Percentiles rank a stretch among this genome's conserved stretches.
phyloP scores from a whole-genome alignment of 169 alveolate genomes.

The Sarcocystis neurona region DNA sequence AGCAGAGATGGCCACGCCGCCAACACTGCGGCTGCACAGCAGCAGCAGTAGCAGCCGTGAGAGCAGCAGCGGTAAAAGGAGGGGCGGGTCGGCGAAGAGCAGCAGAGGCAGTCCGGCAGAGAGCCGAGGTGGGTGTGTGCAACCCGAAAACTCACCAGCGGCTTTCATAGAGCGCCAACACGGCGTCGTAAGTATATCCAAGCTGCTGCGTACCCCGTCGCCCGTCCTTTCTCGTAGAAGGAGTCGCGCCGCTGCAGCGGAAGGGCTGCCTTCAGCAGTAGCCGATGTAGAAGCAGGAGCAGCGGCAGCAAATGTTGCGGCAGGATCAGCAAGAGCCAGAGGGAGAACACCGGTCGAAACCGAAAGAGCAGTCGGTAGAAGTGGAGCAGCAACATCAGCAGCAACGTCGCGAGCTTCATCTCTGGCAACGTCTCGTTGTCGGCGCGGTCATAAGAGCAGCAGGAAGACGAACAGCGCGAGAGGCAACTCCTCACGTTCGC shows the following conservation, averaged over 20 bases:
- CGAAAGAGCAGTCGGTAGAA: background rate
- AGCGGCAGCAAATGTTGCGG: too few relatives aligned
- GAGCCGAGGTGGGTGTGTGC: background rate
- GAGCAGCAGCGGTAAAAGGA: constrained; percentile 13
- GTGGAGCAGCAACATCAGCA: background rate
- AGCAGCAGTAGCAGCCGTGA: background rate
- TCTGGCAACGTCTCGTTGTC: background rate
- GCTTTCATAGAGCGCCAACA: background rate
- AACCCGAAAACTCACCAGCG: background rate
- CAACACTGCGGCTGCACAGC: background rate
- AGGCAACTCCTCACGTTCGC: background rate
- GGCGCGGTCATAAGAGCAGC: background rate
- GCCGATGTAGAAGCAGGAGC: too few relatives aligned
- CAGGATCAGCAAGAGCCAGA: background rate
- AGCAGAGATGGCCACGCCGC: constrained; percentile 35
- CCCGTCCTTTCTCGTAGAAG: background rate
- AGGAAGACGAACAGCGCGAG: constrained; percentile 1
- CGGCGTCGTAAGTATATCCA: background rate
- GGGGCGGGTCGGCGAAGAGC: background rate
- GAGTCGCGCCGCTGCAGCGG: too few relatives aligned
- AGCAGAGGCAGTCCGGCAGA: background rate
- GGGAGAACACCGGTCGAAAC: background rate
- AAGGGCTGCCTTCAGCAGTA: too few relatives aligned
- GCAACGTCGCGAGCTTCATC: constrained; percentile 39
- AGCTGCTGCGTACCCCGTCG: background rate